Evolutionary conservation across 192 early-diverging fungal species (phyloP), one percentile per base, ranked within the genome.

Genomic region (Gonapodya sp.): DNA sequence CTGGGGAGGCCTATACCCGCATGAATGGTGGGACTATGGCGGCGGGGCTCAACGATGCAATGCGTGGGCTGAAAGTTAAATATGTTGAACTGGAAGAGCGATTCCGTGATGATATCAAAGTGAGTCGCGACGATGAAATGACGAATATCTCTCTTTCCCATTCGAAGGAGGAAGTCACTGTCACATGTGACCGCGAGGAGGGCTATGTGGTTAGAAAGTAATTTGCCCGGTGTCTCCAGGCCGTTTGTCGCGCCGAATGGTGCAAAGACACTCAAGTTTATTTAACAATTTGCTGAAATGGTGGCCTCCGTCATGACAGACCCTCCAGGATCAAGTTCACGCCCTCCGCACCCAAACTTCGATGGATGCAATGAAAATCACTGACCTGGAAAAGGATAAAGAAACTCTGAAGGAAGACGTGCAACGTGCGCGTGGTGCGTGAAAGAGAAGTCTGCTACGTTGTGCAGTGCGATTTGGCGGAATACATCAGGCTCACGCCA

Each of bases 21-120:
- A 64, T 64, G 46, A 64, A 64, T 64, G 46, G 46, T 35, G 72
- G 80, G n/a, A 34, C 73, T 81, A 18, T n/a, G 35, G 80, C 85
- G 16, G 82, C 83, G 18, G 84, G 86, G 0, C 82, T 89, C 0
- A 89, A 89, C 33, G 87, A 89, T 31, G 86, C 83, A 2, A 87
- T 89, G 36, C 81, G 85, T 75, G 82, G 82, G 24, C 73, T 89
- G 34, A 87, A 88, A 78, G 35, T 35, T 31, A 88, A 89, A 79
- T 89, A 89, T 77, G 83, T 89, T 36, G 87, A 89, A 73, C 80
- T 89, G n/a, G 87, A 89, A 81, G 88, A 89, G 35, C 81, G 35
- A 30, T 81, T 88, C 79, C 87, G 86, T 73, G n/a, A 77, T 31
- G 86, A 89, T 37, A 79, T 87, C 31, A 79, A 87, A 83, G 88